These are phyloP conservation scores for Sclerotinia spermophila DNA, from an alignment of 2,329 filamentous ascomycete species.

Conservation along the genomic window DNA sequence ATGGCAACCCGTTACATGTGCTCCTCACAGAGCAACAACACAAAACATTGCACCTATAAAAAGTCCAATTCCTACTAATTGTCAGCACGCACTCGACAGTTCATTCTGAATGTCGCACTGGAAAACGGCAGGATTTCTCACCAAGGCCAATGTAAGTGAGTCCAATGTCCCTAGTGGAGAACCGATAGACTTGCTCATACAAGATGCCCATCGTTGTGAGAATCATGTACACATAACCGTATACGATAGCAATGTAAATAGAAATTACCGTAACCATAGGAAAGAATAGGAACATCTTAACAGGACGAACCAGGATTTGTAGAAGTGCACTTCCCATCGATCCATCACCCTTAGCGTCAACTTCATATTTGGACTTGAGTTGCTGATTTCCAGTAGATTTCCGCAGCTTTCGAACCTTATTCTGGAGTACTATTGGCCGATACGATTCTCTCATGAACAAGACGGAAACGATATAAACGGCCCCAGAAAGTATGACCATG, in stretches of 20 bases:
- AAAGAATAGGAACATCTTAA: background rate
- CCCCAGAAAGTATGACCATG: slow-evolving; percentile 36
- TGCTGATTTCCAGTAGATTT: slow-evolving; percentile 23
- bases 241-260: background rate
- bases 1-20: too few species aligned
- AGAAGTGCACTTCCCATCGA: slow-evolving; percentile 12
- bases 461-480: slow-evolving; percentile 43
- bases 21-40: too few species aligned
- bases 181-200: background rate
- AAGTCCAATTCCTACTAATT: too few species aligned
- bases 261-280: background rate
- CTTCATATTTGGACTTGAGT: slow-evolving; percentile 23
- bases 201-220: background rate
- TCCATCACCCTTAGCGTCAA: slow-evolving; percentile 34
- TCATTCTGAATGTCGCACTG: too few species aligned
- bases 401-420: background rate
- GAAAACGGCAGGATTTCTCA: too few species aligned
- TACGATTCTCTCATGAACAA: slow-evolving; percentile 32
- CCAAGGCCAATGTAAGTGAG: too few species aligned
- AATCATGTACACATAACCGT: background rate
- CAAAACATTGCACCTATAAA: too few species aligned
- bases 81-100: too few species aligned
- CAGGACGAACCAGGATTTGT: background rate
- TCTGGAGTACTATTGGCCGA: background rate
- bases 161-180: too few species aligned